Percentiles rank a stretch among this genome's conserved stretches.
Evolutionary conservation across 2,329 filamentous ascomycete species (phyloP).

Genomic region (Arthrinium phaeospermum): DNA sequence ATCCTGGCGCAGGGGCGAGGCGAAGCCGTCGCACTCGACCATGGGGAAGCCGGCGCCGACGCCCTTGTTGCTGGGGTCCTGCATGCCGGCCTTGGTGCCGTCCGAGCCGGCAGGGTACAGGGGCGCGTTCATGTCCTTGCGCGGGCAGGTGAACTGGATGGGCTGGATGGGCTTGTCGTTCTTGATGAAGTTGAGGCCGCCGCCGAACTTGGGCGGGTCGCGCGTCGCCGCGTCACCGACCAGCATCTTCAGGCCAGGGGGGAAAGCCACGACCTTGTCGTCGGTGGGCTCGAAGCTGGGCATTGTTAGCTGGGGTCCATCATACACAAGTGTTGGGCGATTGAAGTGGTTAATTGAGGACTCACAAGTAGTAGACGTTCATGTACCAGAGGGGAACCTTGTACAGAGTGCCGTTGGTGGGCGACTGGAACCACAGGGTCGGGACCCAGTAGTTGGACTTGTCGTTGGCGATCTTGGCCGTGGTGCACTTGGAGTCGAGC

Average conservation of each 20-base stretch:
- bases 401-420: slow-evolving; percentile 66
- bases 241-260: slow-evolving; percentile 73
- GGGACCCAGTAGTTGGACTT: slow-evolving; percentile 81
- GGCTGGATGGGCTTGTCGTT: slow-evolving; percentile 55
- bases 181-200: slow-evolving; percentile 43
- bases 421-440: slow-evolving; percentile 69
- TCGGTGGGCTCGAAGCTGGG: slow-evolving; percentile 65
- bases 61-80: slow-evolving; percentile 59
- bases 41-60: slow-evolving; percentile 72
- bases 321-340: too few relatives aligned
- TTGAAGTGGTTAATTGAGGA: slow-evolving; percentile 18
- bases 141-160: slow-evolving; percentile 66
- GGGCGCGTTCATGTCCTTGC: slow-evolving; percentile 51
- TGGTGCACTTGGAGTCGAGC: slow-evolving; percentile 69
- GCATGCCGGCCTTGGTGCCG: slow-evolving; percentile 60
- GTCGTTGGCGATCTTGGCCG: slow-evolving; percentile 71
- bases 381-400: slow-evolving; percentile 73
- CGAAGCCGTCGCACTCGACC: slow-evolving; percentile 68
- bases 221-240: slow-evolving; percentile 67
- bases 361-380: slow-evolving; percentile 78
- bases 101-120: slow-evolving; percentile 61
- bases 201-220: slow-evolving; percentile 55
- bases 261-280: slow-evolving; percentile 73
- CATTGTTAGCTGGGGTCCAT: neutral
- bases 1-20: slow-evolving; percentile 68